Conservation (phyloP, 192 early-diverging fungal genomes). For the Coemansia sp. region DNA sequence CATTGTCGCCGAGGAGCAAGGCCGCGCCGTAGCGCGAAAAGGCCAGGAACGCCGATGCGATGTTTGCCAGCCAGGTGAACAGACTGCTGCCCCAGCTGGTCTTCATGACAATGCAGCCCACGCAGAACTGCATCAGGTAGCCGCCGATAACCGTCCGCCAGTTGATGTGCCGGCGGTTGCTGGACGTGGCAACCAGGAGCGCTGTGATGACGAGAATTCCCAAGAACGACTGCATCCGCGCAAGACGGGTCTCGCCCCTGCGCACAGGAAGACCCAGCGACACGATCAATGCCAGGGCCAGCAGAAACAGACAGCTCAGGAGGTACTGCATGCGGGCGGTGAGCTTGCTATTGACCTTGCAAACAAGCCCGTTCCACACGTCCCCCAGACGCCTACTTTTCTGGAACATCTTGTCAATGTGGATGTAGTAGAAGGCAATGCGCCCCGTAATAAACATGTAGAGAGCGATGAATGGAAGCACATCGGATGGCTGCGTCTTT, state of each 20-base stretch:
- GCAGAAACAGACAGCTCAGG: slow-evolving; percentile 13
- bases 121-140: slow-evolving; percentile 71
- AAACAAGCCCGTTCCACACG: not conserved
- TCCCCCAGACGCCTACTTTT: slow-evolving; percentile 11
- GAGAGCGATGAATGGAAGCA: slow-evolving; percentile 47
- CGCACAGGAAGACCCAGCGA: slow-evolving; percentile 54
- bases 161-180: slow-evolving; percentile 64
- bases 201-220: slow-evolving; percentile 66
- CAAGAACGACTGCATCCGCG: slow-evolving; percentile 72
- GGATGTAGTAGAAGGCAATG: slow-evolving; percentile 49
- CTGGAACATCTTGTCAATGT: slow-evolving; percentile 13
- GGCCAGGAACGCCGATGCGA: slow-evolving; percentile 63
- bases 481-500: slow-evolving; percentile 39
- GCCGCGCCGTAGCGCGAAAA: slow-evolving; percentile 67
- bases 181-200: slow-evolving; percentile 59
- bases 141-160: slow-evolving; percentile 74
- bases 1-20: slow-evolving; percentile 59
- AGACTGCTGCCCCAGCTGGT: slow-evolving; percentile 68
- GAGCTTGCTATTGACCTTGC: not conserved
- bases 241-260: slow-evolving; percentile 59
- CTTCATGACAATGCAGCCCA: slow-evolving; percentile 79
- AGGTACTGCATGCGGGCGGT: slow-evolving; percentile 37
- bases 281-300: slow-evolving; percentile 52
- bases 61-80: slow-evolving; percentile 68
- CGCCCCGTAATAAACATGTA: slow-evolving; percentile 59